Conservation (phyloP, 2,329 filamentous ascomycete species). For the Aspergillus fischeri region DNA sequence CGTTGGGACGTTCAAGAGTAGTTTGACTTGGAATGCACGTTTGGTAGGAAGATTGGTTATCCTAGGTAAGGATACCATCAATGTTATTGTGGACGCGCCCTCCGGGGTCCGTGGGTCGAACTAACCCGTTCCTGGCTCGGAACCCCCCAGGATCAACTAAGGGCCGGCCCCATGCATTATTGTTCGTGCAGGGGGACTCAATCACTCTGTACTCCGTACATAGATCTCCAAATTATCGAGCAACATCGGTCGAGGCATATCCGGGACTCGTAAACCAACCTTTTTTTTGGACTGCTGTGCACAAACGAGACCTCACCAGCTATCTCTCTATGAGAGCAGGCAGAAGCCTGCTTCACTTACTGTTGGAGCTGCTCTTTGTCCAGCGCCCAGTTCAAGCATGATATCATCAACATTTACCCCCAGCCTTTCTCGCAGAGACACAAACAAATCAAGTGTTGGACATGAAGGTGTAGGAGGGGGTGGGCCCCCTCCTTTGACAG, state of each 20-base stretch:
- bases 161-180: background rate
- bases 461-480: slow-evolving; percentile 21
- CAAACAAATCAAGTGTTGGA: slow-evolving; percentile 28
- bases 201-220: background rate
- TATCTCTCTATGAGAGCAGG: background rate
- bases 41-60: background rate
- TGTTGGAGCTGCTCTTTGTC: background rate
- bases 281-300: background rate
- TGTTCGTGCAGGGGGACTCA: background rate
- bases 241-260: background rate
- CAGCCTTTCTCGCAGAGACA: slow-evolving; percentile 31
- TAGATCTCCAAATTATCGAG: background rate
- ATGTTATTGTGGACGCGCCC: too few species aligned
- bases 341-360: background rate
- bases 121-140: background rate
- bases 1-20: background rate
- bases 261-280: background rate
- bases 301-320: background rate
- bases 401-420: slow-evolving; percentile 33
- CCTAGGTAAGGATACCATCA: background rate
- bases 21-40: background rate
- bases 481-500: slow-evolving; percentile 29
- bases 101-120: too few species aligned
- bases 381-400: slow-evolving; percentile 17
- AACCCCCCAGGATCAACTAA: background rate